Evolutionary conservation across 352 stramenopile genomes (phyloP).

Genomic region (Bremia lactucae): DNA sequence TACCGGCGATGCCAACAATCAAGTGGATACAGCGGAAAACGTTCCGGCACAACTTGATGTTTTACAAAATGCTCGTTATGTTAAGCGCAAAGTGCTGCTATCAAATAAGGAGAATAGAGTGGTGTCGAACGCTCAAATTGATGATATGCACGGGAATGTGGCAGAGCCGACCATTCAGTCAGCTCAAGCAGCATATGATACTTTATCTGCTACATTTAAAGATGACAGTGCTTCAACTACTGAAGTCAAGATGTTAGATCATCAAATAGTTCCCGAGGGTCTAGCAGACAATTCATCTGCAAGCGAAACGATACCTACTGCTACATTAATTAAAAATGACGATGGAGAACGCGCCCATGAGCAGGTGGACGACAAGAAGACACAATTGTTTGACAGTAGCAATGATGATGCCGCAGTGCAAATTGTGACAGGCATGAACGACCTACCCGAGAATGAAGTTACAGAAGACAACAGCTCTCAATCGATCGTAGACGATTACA

Average conservation of each 20-base stretch:
- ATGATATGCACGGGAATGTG: background rate
- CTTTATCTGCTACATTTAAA: background rate
- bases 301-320: background rate
- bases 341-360: background rate
- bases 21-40: constrained; percentile 1
- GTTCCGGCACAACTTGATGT: constrained; percentile 1
- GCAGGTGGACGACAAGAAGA: background rate
- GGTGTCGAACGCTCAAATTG: background rate
- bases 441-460: constrained; percentile 1
- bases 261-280: background rate
- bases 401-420: background rate
- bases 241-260: constrained; percentile 10
- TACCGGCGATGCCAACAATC: background rate
- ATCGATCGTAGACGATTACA: background rate
- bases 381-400: background rate
- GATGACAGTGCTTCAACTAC: background rate
- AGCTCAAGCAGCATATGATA: constrained; percentile 17
- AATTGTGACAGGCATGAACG: too few relatives aligned
- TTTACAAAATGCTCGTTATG: constrained; percentile 31
- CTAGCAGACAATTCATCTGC: background rate
- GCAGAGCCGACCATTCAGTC: background rate
- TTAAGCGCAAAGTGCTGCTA: constrained; percentile 39
- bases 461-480: background rate
- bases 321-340: constrained; percentile 1
- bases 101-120: constrained; percentile 5